phyloP scores from a whole-genome alignment of 495 filamentous ascomycete genomes.

The Aspergillus heteromorphus region DNA sequence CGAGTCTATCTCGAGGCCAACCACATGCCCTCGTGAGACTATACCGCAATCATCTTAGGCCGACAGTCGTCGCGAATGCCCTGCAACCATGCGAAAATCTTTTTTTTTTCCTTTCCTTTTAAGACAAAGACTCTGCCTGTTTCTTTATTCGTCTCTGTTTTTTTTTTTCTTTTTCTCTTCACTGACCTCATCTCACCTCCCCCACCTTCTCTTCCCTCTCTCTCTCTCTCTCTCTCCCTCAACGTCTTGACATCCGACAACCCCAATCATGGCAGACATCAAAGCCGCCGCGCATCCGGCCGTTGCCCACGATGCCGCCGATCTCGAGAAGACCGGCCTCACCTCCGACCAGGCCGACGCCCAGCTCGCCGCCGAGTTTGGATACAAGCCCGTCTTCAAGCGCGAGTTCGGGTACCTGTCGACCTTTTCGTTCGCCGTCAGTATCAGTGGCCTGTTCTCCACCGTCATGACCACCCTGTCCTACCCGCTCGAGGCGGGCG shows the following conservation, averaged over 20 bases:
- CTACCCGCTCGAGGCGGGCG: slow-evolving; percentile 56
- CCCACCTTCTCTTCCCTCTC: neutral
- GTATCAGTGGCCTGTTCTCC: slow-evolving; percentile 55
- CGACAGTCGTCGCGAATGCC: neutral
- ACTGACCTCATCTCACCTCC: neutral
- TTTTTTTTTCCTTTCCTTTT: neutral
- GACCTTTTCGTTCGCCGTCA: slow-evolving; percentile 60
- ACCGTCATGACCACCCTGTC: slow-evolving; percentile 57
- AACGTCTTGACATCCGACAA: neutral
- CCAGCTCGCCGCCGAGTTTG: slow-evolving; percentile 16
- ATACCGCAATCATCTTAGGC: neutral
- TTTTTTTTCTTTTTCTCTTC: neutral
- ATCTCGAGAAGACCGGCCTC: neutral
- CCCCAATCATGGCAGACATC: neutral
- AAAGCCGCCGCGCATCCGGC: neutral
- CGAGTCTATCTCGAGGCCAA: neutral
- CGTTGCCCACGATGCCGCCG: neutral
- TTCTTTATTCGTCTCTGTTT: neutral
- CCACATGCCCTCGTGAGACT: neutral
- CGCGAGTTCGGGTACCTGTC: slow-evolving; percentile 59
- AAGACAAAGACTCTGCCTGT: neutral
- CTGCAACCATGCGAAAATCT: neutral
- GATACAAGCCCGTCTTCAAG: slow-evolving; percentile 49
- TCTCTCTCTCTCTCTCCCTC: neutral
- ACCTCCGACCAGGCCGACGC: slow-evolving; percentile 2